A percentile compares a stretch with the other conserved stretches of the same genome.
phyloP scores from a whole-genome alignment of 225 moss, liverwort and hornwort species.

The Sphagnum contortum region DNA sequence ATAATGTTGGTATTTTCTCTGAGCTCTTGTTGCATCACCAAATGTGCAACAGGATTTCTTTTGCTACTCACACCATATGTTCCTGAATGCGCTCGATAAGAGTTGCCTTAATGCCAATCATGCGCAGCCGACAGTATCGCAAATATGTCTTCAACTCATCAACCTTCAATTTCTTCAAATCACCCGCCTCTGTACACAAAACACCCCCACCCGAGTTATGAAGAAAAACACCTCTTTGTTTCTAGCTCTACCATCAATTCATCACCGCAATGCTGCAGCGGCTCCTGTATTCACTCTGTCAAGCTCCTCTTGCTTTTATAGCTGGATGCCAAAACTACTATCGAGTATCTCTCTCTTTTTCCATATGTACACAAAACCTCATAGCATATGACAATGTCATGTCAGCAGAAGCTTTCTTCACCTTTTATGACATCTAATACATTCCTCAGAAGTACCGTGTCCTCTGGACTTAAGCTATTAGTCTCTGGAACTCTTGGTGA shows the following conservation, averaged over 20 bases:
- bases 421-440: constrained; percentile 2
- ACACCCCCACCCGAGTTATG: too few relatives aligned
- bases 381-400: not conserved
- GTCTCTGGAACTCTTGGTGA: not conserved
- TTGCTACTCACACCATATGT: constrained; percentile 39
- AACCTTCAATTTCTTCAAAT: constrained; percentile 44
- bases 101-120: constrained; percentile 54
- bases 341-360: too few relatives aligned
- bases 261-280: not conserved
- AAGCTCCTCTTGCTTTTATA: too few relatives aligned
- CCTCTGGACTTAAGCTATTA: not conserved
- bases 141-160: constrained; percentile 60
- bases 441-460: not conserved
- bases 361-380: not conserved
- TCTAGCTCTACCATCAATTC: not conserved
- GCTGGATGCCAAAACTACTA: too few relatives aligned
- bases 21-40: too few relatives aligned
- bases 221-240: too few relatives aligned
- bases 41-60: too few relatives aligned
- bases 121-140: constrained; percentile 42
- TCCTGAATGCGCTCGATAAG: constrained; percentile 61
- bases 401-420: not conserved
- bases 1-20: too few relatives aligned
- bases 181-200: constrained; percentile 38
- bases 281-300: not conserved